Base-by-base conservation (phyloP, 2,329 filamentous ascomycete genomes). In the Colletotrichum horii region DNA sequence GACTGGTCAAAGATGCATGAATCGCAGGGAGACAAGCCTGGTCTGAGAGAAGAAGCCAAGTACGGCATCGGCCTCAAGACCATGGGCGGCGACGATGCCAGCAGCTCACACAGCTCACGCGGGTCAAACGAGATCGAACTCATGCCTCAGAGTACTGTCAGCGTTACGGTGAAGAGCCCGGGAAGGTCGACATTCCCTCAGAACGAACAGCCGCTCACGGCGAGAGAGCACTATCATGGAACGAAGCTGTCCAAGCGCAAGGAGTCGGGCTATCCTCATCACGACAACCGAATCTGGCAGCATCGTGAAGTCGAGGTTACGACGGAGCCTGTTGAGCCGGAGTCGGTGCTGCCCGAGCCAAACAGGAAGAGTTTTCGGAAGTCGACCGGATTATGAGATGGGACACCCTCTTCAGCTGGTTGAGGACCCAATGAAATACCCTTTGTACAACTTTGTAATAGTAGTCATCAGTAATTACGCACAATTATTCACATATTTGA, bases 1-100 rank as follows among this genome's bases (percentile, higher is more conserved):
- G 74, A 75, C 48, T 75, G 74, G 74, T 75, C 74, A 0, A 75
- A 69, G 32, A 4, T 69, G 4, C 19, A 70, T 8, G 64, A 69
- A 8, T 15, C 30, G 7, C 43, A 16, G 3, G 43, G n/a, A 14
- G 48, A 34, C 30, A 75, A 71, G 32, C 15, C 61, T 2, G 52
- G 12, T 4, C 30, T 69, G 4, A 70, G 70, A 22, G 74, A 76
- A 11, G 74, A 76, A 26, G 58, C 74, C 28, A 76, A 76, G 65
- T 76, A 76, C 24, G 77, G 77, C 34, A 78, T 78, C 64, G 77
- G 77, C 8, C 76, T 78, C n/a, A 69, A 75, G 30, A 78, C 77
- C 1, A 76, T 75, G 68, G 76, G 71, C 9, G 69, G 73, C 32
- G 76, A 76, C 64, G 77, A 78, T 26, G 75, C 69, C 32, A 75